Percentiles rank a stretch among this genome's conserved stretches.
Conservation (phyloP, 495 filamentous ascomycete species). For the Penicilliopsis zonata region DNA sequence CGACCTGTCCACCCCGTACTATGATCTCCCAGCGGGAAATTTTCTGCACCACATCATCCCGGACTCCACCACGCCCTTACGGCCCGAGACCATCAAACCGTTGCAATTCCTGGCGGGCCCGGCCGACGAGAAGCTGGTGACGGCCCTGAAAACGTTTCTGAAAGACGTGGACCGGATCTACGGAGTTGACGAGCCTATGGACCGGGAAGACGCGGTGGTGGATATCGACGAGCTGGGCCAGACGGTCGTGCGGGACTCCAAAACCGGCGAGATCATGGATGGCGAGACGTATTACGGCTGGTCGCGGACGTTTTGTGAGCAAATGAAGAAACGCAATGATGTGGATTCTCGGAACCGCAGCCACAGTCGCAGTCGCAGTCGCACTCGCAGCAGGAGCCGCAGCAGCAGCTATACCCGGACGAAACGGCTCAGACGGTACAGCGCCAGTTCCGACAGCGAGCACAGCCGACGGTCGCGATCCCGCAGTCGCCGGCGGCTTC, state of each 20-base stretch:
- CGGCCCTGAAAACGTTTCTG: slow-evolving; percentile 56
- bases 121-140: slow-evolving; percentile 50
- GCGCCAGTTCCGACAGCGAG: slow-evolving; percentile 31
- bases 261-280: slow-evolving; percentile 43
- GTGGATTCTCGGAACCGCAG: slow-evolving; percentile 8
- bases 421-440: slow-evolving; percentile 33
- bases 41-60: slow-evolving; percentile 67
- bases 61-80: slow-evolving; percentile 62
- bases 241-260: slow-evolving; percentile 44
- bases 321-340: slow-evolving; percentile 55
- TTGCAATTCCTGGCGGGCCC: slow-evolving; percentile 63
- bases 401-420: slow-evolving; percentile 6
- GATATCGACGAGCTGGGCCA: slow-evolving; percentile 71
- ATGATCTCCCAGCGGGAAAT: slow-evolving; percentile 78
- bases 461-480: slow-evolving; percentile 21
- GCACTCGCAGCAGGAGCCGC: slow-evolving; percentile 18
- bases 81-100: slow-evolving; percentile 58
- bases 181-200: slow-evolving; percentile 22
- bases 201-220: slow-evolving; percentile 20
- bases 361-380: slow-evolving; percentile 20
- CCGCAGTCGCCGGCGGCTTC: slow-evolving; percentile 13
- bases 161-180: slow-evolving; percentile 56
- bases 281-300: slow-evolving; percentile 80
- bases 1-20: slow-evolving; percentile 61
- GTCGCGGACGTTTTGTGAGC: slow-evolving; percentile 68